These are phyloP conservation scores for Cladosporium austrohemisphaericum DNA, from an alignment of 2,329 filamentous ascomycete genomes.

Conservation along the genomic window DNA sequence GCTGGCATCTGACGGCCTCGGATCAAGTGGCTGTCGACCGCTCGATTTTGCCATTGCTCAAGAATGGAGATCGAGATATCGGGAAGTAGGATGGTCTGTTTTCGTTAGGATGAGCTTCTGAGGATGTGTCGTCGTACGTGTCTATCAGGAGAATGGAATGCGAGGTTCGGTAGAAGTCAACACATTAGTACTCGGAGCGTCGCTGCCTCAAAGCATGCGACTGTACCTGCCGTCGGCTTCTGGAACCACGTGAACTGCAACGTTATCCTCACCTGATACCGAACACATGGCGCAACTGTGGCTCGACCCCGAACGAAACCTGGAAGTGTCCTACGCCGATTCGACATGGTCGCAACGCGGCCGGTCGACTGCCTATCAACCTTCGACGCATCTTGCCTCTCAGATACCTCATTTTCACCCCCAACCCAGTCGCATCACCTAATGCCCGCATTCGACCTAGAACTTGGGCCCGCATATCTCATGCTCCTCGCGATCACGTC, in stretches of 20 bases:
- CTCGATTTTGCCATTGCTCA: neutral
- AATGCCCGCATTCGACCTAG: constrained; percentile 24
- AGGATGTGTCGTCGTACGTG: too few species aligned
- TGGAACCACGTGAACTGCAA: too few species aligned
- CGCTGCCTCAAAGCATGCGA: too few species aligned
- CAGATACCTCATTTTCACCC: neutral
- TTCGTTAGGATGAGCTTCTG: neutral
- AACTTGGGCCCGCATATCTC: constrained; percentile 21
- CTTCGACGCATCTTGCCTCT: constrained; percentile 17
- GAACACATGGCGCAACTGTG: neutral
- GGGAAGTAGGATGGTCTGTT: neutral
- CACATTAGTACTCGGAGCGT: too few species aligned
- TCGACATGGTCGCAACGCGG: neutral
- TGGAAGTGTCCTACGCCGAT: neutral
- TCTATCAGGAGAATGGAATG: too few species aligned
- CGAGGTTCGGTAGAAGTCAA: too few species aligned
- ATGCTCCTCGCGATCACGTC: constrained; percentile 23
- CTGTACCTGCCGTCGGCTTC: too few species aligned
- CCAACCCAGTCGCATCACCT: neutral
- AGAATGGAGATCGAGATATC: neutral
- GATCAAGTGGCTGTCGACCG: neutral
- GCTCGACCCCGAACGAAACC: too few species aligned
- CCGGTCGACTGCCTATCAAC: neutral
- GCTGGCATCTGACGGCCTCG: neutral
- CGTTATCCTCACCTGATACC: too few species aligned